Conservation (phyloP, 2,329 filamentous ascomycete species). For the Fusarium pilosicola region DNA sequence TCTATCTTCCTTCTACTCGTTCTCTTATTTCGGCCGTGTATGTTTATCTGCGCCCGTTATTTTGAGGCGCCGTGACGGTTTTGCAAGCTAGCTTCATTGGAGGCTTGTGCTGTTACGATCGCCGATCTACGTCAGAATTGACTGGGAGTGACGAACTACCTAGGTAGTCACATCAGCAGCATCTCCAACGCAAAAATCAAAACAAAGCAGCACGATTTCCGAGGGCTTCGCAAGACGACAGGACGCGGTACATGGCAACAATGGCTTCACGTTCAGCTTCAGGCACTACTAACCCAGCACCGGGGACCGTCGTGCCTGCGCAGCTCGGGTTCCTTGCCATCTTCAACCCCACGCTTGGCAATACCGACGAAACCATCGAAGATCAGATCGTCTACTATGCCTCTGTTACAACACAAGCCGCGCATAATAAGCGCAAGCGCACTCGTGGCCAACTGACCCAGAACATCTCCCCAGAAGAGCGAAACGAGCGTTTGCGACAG, state of each 20-base stretch:
- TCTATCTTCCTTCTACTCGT: background rate
- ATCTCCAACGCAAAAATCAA: constrained; percentile 3
- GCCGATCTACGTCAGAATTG: constrained; percentile 22
- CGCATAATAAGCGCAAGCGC: constrained; percentile 55
- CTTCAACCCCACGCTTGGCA: constrained; percentile 87
- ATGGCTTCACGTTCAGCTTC: constrained; percentile 35
- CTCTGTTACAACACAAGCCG: constrained; percentile 62
- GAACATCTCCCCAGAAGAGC: constrained; percentile 68
- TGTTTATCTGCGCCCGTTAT: constrained; percentile 6
- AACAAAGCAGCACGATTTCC: background rate
- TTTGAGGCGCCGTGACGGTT: constrained; percentile 5
- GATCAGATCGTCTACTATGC: constrained; percentile 96
- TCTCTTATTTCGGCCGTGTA: background rate
- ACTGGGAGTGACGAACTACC: background rate
- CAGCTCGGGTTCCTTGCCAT: constrained; percentile 92
- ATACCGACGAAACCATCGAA: constrained; percentile 66
- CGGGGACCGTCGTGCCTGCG: constrained; percentile 66
- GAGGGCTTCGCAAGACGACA: background rate
- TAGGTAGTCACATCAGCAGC: background rate
- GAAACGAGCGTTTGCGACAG: constrained; percentile 88
- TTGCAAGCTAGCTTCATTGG: constrained; percentile 21
- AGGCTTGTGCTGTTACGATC: constrained; percentile 13
- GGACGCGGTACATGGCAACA: background rate
- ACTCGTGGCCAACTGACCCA: constrained; percentile 55
- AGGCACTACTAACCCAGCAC: constrained; percentile 27